Evolutionary conservation across 2,329 filamentous ascomycete species (phyloP), one percentile per base, ranked within the genome.

Genomic region (Aspergillus flavus): DNA sequence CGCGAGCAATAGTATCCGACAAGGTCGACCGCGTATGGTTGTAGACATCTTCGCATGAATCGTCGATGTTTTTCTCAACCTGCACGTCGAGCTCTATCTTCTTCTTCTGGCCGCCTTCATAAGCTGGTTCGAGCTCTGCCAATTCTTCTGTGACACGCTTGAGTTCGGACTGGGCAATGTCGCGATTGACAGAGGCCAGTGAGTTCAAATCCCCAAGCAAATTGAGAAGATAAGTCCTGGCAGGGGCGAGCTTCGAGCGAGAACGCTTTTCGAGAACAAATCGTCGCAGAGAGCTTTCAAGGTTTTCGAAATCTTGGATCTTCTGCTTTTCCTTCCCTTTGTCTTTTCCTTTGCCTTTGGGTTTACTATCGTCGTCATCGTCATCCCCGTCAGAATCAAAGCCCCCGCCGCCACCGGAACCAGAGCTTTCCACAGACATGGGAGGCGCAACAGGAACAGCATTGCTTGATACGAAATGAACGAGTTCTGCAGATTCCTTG

Each of bases 401-500:
- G 46, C 85, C 84, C 50, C 84, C 84, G 63, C 82, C 80, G 36
- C 85, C 85, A 10, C 83, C 83, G 39, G 84, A 85, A 43, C 83
- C 75, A 52, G 74, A 72, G 32, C 73, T 70, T 30, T 69, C 83
- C n/a, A 85, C 83, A 3, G 84, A 81, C 19, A 86, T 83, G 0
- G 85, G 78, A 11, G 88, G 86, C 1, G 84, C 85, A 60, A 91
- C 89, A 0, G 94, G 94, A 63, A 99, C 91, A 4, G 94, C 94
- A 75, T 97, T 97, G 75, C 94, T 98, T 2, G 95, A 98, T 3
- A 99, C 95, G 70, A 99, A 99, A 75, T 99, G 95, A 4, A 99
- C 95, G 9, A 99, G 84, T 73, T 99, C 95, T 2, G 89, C 86
- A 0, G 93, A 90, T 74, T 99, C 95, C 75, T 98, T 98, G 83